Evolutionary conservation across 78 protist genomes (phyloP).

Genomic region (Dictyostelium purpureum): DNA sequence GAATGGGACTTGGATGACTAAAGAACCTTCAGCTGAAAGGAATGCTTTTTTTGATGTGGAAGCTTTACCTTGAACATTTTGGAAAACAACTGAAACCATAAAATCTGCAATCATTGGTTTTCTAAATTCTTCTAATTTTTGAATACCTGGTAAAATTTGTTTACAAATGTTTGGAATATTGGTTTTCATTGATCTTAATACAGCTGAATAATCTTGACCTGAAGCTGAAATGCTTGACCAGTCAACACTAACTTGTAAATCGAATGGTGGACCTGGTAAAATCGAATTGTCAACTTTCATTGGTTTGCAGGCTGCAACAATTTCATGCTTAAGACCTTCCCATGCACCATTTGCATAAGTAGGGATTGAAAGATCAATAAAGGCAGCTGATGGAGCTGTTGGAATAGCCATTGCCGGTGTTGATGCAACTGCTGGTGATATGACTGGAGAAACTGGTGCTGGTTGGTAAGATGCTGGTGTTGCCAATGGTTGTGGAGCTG

Average conservation of each 20-base stretch:
- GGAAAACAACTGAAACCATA: constrained; percentile 49
- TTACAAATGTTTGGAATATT: constrained; percentile 39
- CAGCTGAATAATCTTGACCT: neutral
- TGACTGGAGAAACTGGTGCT: constrained; percentile 25
- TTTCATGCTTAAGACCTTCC: constrained; percentile 41
- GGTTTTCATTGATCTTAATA: constrained; percentile 42
- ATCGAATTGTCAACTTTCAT: constrained; percentile 9
- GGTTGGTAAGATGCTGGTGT: neutral
- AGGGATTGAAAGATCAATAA: constrained; percentile 44
- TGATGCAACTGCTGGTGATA: neutral
- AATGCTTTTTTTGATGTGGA: constrained; percentile 13
- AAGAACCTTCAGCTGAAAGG: constrained; percentile 39
- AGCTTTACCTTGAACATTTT: constrained; percentile 50
- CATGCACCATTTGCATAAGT: constrained; percentile 34
- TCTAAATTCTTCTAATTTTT: constrained; percentile 53
- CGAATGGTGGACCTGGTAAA: constrained; percentile 46
- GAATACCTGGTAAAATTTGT: constrained; percentile 49
- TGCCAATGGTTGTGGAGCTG: neutral
- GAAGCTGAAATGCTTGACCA: neutral
- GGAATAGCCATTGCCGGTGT: neutral
- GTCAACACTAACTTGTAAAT: constrained; percentile 44
- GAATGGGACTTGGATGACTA: constrained; percentile 25
- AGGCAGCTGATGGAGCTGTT: neutral
- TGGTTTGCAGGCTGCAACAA: constrained; percentile 2
- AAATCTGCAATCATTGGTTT: constrained; percentile 59